Conservation (phyloP, 1,284 basidiomycete species). For the Leccinum ponderosum region DNA sequence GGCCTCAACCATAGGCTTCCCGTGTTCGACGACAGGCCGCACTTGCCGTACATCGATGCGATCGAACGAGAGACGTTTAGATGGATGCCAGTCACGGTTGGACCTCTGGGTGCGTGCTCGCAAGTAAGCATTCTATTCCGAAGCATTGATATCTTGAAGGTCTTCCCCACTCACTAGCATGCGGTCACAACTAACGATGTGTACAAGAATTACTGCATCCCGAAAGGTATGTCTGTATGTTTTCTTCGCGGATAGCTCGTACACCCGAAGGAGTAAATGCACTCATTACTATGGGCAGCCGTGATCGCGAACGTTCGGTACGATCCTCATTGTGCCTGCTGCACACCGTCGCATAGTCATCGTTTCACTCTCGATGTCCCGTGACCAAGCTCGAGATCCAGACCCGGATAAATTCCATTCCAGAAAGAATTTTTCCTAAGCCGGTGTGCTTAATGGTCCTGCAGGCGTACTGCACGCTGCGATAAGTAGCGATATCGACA, state of each 20-base stretch:
- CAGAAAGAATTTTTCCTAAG: constrained; percentile 19
- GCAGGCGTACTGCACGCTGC: too few species aligned
- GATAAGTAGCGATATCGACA: too few species aligned
- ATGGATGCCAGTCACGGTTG: neutral
- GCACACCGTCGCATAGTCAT: neutral
- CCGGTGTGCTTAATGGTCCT: too few species aligned
- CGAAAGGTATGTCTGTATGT: constrained; percentile 22
- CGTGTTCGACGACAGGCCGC: too few species aligned
- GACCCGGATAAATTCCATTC: constrained; percentile 17
- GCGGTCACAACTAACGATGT: constrained; percentile 13
- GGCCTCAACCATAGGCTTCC: constrained; percentile 16
- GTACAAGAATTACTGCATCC: constrained; percentile 24
- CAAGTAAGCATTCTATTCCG: neutral
- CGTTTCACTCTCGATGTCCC: constrained; percentile 11
- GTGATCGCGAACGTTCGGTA: constrained; percentile 26
- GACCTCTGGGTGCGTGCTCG: constrained; percentile 21
- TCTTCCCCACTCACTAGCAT: constrained; percentile 7
- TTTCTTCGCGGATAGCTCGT: neutral
- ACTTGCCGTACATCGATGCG: too few species aligned
- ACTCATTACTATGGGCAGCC: constrained; percentile 5
- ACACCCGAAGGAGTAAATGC: neutral
- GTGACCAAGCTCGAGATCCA: constrained; percentile 22
- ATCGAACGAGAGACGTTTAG: too few species aligned
- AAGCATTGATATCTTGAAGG: constrained; percentile 4
- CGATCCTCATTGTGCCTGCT: neutral